Conservation (phyloP, 768 basidiomycete genomes). For the Tricholoma terreum region DNA sequence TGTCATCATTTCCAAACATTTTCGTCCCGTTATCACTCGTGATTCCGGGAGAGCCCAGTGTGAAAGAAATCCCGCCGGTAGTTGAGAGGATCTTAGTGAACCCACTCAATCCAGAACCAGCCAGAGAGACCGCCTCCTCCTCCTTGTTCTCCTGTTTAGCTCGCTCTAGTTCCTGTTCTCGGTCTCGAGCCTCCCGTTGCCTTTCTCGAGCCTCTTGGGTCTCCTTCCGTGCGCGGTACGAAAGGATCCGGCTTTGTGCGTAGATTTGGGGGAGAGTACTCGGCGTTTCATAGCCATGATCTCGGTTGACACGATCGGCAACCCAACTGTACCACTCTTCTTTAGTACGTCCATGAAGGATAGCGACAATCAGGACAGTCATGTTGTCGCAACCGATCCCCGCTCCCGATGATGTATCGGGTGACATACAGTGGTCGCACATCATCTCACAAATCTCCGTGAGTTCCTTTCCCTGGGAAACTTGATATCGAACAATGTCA, state of each 20-base stretch:
- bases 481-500: conserved; percentile 79
- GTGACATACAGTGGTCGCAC: conserved; percentile 91
- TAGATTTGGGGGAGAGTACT: conserved; percentile 74
- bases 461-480: conserved; percentile 77
- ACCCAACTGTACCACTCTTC: conserved; percentile 94
- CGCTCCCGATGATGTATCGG: conserved; percentile 83
- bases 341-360: conserved; percentile 83
- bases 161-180: background rate
- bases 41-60: conserved; percentile 47
- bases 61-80: conserved; percentile 62
- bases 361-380: conserved; percentile 89
- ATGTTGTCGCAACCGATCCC: conserved; percentile 99
- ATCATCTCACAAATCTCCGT: conserved; percentile 85
- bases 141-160: background rate
- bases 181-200: conserved; percentile 19
- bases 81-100: conserved; percentile 50
- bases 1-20: conserved; percentile 66
- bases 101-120: conserved; percentile 21
- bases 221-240: conserved; percentile 61
- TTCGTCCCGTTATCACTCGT: conserved; percentile 46
- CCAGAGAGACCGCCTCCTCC: conserved; percentile 24
- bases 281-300: conserved; percentile 79
- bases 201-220: conserved; percentile 51
- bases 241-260: conserved; percentile 55
- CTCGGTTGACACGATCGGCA: conserved; percentile 70